These are phyloP conservation scores for Candida tibetensis DNA, from an alignment of 805 yeast species.

Conservation along the genomic window DNA sequence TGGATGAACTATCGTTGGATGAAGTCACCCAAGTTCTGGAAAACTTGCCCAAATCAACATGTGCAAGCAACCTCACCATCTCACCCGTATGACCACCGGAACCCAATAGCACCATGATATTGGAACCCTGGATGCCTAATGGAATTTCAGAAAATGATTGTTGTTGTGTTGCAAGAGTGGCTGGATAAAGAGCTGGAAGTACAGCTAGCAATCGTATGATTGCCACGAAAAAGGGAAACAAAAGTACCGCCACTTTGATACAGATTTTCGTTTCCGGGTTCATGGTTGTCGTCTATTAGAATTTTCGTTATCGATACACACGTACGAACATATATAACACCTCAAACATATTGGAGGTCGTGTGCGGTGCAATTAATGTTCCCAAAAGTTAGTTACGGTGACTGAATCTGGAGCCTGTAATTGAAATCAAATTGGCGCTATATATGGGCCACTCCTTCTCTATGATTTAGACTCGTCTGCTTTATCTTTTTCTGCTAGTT, in stretches of 20 bases:
- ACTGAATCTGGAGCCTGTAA: too few relatives aligned
- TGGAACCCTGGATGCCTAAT: conserved; percentile 10
- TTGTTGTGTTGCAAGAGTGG: neutral
- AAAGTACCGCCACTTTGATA: conserved; percentile 12
- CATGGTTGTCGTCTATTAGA: conserved; percentile 12
- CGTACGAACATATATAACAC: too few relatives aligned
- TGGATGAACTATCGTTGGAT: conserved; percentile 52
- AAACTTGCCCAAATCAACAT: conserved; percentile 28
- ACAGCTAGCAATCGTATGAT: conserved; percentile 22
- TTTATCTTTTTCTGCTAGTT: conserved; percentile 44
- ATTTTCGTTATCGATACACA: too few relatives aligned
- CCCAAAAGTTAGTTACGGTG: too few relatives aligned
- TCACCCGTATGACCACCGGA: conserved; percentile 98
- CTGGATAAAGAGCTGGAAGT: conserved; percentile 16
- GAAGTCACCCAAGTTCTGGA: conserved; percentile 43
- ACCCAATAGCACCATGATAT: conserved; percentile 68
- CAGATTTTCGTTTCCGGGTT: conserved; percentile 19
- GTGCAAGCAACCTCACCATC: conserved; percentile 67
- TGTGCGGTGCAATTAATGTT: too few relatives aligned
- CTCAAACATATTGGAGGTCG: neutral
- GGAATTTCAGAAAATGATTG: conserved; percentile 2
- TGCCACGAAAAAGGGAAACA: conserved; percentile 21
- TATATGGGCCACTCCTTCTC: too few relatives aligned
- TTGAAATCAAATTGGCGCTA: too few relatives aligned
- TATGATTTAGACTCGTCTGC: neutral